These are phyloP conservation scores for Colletotrichum sidae DNA, from an alignment of 2,329 filamentous ascomycete genomes.

Conservation along the genomic window DNA sequence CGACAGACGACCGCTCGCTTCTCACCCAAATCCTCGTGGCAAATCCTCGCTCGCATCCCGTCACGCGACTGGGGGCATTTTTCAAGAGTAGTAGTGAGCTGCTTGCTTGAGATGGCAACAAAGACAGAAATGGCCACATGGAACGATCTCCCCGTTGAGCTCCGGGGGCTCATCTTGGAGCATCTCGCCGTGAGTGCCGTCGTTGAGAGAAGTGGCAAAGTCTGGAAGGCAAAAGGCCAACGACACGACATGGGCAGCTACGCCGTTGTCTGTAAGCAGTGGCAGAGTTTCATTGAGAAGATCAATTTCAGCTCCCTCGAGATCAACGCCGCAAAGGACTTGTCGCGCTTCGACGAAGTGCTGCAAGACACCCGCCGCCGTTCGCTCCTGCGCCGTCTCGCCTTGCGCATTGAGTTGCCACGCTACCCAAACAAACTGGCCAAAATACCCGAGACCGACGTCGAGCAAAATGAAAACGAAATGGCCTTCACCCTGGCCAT, in stretches of 20 bases:
- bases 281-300: conserved; percentile 43
- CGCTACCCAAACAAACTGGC: conserved; percentile 38
- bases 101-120: conserved; percentile 17
- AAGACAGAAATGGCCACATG: conserved; percentile 37
- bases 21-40: conserved; percentile 6
- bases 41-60: background rate
- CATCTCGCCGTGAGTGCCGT: conserved; percentile 26
- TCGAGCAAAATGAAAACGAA: conserved; percentile 44
- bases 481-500: conserved; percentile 41
- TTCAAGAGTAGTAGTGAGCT: background rate
- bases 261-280: conserved; percentile 43
- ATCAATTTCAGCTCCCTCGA: conserved; percentile 41
- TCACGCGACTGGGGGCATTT: conserved; percentile 4
- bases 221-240: conserved; percentile 15
- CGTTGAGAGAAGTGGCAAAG: conserved; percentile 14
- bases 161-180: conserved; percentile 33
- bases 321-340: conserved; percentile 37
- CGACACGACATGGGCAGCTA: conserved; percentile 39
- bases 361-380: conserved; percentile 39
- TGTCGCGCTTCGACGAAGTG: conserved; percentile 39
- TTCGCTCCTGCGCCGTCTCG: conserved; percentile 39
- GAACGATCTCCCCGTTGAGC: conserved; percentile 37
- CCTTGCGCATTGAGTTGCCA: conserved; percentile 41
- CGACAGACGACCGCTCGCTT: conserved; percentile 32
- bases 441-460: conserved; percentile 39